Percentiles rank a stretch among this genome's conserved stretches.
These are phyloP conservation scores for Ogataea siamensis DNA, from an alignment of 805 yeast genomes.

Conservation along the genomic window DNA sequence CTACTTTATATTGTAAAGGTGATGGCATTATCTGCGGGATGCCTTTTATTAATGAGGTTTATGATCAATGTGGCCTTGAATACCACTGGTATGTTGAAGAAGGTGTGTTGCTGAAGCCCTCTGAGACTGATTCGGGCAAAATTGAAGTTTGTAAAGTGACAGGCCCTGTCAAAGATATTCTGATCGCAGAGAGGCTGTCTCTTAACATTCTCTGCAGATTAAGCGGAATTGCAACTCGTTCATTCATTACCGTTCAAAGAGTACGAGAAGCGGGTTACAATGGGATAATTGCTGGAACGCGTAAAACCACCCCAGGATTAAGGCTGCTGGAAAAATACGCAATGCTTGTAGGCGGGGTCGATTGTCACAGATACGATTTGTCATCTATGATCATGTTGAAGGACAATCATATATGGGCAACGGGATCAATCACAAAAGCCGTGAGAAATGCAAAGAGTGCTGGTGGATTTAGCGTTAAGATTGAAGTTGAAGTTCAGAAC, in stretches of 20 bases:
- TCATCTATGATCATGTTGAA: conserved; percentile 95
- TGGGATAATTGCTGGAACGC: conserved; percentile 91
- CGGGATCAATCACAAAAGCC: conserved; percentile 88
- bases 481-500: conserved; percentile 87
- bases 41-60: conserved; percentile 87
- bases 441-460: conserved; percentile 72
- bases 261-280: conserved; percentile 69
- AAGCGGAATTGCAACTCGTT: conserved; percentile 84
- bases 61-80: conserved; percentile 64
- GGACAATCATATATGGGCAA: conserved; percentile 90
- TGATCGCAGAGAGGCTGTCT: conserved; percentile 84
- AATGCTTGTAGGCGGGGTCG: conserved; percentile 94
- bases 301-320: conserved; percentile 97
- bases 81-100: conserved; percentile 76
- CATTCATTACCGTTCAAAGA: conserved; percentile 50
- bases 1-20: conserved; percentile 78
- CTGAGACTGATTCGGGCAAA: conserved; percentile 43
- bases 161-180: conserved; percentile 77
- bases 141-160: conserved; percentile 70
- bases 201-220: conserved; percentile 77
- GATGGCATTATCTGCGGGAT: conserved; percentile 79
- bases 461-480: conserved; percentile 85
- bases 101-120: conserved; percentile 56
- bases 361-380: conserved; percentile 86
- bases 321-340: conserved; percentile 87